Evolutionary conservation across 2,329 filamentous ascomycete species (phyloP), one percentile per base, ranked within the genome.

Genomic region (Pezicula carpinea): DNA sequence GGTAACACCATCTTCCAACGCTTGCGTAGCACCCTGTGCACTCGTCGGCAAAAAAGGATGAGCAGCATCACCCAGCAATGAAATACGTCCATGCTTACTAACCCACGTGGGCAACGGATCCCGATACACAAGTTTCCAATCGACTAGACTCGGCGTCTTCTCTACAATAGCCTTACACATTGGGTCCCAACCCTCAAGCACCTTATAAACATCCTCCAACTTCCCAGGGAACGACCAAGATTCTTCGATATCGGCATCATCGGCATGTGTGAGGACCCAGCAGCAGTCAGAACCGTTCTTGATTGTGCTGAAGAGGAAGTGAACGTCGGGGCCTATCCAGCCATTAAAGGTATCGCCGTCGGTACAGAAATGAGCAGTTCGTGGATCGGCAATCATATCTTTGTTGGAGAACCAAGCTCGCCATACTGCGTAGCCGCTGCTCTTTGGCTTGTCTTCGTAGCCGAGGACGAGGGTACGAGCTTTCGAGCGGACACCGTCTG

Each of bases 11-110:
- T 70, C 67, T 49, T 70, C 67, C 15, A 69, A 60, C 1, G 66
- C 68, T 55, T 65, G 64, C 22, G 65, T 67, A 5, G 82, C 82
- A 4, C 83, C 83, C 60, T 87, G 82, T 43, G 77, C 82, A 59
- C 85, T 82, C 52, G 85, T 76, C 1, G 82, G 81, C 73, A 85
- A 77, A 75, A 83, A 83, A 2, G 82, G 82, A 58, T 86, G 82
- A 2, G 74, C 82, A 4, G 83, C 82, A 56, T 87, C 83, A 6
- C 83, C 83, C 13, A 87, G 61, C 1, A 87, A 65, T 38, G 44
- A 50, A 22, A 63, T 56, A 13, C 55, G 43, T 8, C 55, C 31
- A 53, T 63, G 17, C 62, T 51, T 26, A 51, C 59, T 33, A 59
- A 59, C 18, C 63, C 68, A 59, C 61, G 56, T 43, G 34, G 60